phyloP scores from a whole-genome alignment of 345 rosid genomes.

The Erucastrum elatum region DNA sequence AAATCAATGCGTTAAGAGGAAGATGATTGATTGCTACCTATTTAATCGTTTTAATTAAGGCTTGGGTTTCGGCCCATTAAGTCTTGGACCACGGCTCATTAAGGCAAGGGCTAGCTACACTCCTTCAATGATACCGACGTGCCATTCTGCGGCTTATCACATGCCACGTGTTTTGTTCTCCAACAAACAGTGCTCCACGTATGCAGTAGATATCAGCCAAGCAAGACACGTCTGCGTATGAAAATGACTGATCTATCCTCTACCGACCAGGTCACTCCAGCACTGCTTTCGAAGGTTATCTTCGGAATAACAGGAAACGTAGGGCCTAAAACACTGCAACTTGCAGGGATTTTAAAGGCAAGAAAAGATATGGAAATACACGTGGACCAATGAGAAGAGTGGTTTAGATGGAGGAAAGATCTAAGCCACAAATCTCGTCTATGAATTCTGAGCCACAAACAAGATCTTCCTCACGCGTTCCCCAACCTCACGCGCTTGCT shows the following conservation, averaged over 20 bases:
- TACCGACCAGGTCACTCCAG: not conserved
- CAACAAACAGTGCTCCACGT: constrained; percentile 27
- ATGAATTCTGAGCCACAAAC: not conserved
- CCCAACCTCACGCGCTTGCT: not conserved
- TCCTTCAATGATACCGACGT: constrained; percentile 6
- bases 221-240: constrained; percentile 22
- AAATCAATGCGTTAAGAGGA: not conserved
- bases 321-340: constrained; percentile 27
- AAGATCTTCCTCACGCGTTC: not conserved
- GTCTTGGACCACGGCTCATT: constrained; percentile 9
- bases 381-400: constrained; percentile 29
- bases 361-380: constrained; percentile 27
- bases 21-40: not conserved
- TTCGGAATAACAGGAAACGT: constrained; percentile 19
- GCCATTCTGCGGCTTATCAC: constrained; percentile 23
- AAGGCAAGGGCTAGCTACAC: not conserved
- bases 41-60: not conserved
- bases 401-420: constrained; percentile 38
- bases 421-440: constrained; percentile 31
- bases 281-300: not conserved
- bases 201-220: constrained; percentile 22
- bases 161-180: constrained; percentile 20
- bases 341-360: constrained; percentile 19
- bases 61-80: not conserved
- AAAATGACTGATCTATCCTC: constrained; percentile 15